Conservation (phyloP, 345 rosid species). For the Citrus sp. region DNA sequence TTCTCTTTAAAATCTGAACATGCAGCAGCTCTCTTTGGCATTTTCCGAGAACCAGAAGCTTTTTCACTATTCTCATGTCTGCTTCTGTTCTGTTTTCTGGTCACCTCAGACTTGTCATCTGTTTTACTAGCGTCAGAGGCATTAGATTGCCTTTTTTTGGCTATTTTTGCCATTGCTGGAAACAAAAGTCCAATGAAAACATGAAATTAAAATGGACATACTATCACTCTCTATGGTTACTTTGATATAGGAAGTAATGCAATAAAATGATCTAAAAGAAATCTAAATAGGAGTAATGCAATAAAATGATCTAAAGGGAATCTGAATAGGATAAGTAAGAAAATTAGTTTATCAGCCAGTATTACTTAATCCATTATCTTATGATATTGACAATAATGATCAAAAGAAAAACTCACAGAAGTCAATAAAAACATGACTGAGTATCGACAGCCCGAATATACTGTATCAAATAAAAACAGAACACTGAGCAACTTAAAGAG, state of each 20-base stretch:
- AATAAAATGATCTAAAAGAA: not conserved
- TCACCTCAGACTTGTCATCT: not conserved
- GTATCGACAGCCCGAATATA: not conserved
- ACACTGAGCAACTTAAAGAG: not conserved
- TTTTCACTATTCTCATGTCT: slow-evolving; percentile 20
- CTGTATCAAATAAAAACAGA: not conserved
- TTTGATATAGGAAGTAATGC: too few species aligned
- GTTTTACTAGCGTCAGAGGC: not conserved
- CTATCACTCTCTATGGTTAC: not conserved
- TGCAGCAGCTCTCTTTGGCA: slow-evolving; percentile 79
- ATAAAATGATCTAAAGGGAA: not conserved
- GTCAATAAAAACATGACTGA: not conserved
- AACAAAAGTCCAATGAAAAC: not conserved
- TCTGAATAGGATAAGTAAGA: not conserved
- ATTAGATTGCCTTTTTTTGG: not conserved
- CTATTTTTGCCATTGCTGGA: not conserved
- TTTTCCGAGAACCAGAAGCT: slow-evolving; percentile 26
- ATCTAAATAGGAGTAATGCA: not conserved
- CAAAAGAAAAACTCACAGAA: not conserved
- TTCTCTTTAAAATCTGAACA: slow-evolving; percentile 60
- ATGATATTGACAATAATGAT: not conserved
- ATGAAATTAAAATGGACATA: not conserved
- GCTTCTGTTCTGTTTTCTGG: slow-evolving; percentile 16
- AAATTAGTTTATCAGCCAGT: not conserved
- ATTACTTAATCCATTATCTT: not conserved